These are phyloP conservation scores for Schwanniomyces pseudopolymorphus DNA, from an alignment of 805 yeast species.

Conservation along the genomic window DNA sequence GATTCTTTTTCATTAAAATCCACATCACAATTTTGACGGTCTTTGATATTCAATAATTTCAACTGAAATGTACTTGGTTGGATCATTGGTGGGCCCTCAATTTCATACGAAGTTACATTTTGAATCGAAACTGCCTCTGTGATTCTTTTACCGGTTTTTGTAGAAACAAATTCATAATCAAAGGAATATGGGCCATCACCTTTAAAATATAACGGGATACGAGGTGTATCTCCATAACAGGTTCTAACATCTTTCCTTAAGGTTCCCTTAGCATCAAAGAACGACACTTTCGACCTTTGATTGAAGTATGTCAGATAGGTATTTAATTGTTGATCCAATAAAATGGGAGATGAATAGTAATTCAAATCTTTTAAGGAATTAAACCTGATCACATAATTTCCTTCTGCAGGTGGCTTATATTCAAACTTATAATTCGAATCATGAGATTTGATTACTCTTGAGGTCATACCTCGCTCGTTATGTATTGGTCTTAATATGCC, in stretches of 20 bases:
- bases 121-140: constrained; percentile 27
- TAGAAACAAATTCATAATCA: constrained; percentile 64
- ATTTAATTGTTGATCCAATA: constrained; percentile 36
- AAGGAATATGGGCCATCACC: constrained; percentile 83
- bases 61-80: constrained; percentile 76
- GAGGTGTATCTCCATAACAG: constrained; percentile 29
- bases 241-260: constrained; percentile 17
- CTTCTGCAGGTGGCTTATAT: constrained; percentile 79
- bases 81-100: constrained; percentile 55
- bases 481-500: constrained; percentile 32
- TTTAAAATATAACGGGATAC: constrained; percentile 57
- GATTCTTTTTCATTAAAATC: constrained; percentile 58
- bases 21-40: constrained; percentile 78
- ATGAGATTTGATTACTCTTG: constrained; percentile 28
- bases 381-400: constrained; percentile 76
- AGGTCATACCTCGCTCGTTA: constrained; percentile 28
- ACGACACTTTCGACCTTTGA: constrained; percentile 54
- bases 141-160: constrained; percentile 19
- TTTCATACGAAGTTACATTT: constrained; percentile 35
- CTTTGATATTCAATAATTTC: constrained; percentile 63
- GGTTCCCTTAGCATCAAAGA: constrained; percentile 17
- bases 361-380: constrained; percentile 57
- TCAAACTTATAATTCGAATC: constrained; percentile 37
- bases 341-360: constrained; percentile 48
- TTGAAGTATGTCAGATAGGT: constrained; percentile 70